Conservation (phyloP, 305 asterid genomes). For the Solanum hybrid region DNA sequence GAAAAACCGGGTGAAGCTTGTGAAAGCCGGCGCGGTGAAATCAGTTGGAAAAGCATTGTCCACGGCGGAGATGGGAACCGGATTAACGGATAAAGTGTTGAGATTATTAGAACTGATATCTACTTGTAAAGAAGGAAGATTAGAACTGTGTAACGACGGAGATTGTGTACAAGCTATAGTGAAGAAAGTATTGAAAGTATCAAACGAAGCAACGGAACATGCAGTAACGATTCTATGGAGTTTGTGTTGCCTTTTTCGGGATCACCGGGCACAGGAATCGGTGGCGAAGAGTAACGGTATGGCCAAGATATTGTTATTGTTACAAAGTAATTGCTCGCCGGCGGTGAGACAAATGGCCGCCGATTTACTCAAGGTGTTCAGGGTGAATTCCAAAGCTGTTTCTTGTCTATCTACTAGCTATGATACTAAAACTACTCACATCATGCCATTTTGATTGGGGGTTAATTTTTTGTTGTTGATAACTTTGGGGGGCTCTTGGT, state of each 20-base stretch:
- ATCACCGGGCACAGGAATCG: conserved; percentile 43
- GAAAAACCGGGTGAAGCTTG: conserved; percentile 30
- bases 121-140: conserved; percentile 57
- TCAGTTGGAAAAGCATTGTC: conserved; percentile 33
- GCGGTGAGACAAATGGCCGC: conserved; percentile 64
- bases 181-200: conserved; percentile 56
- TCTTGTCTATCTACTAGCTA: conserved; percentile 44
- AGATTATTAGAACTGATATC: conserved; percentile 43
- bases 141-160: conserved; percentile 33
- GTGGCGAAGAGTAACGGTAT: conserved; percentile 48
- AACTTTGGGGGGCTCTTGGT: not conserved
- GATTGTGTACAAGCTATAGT: conserved; percentile 37
- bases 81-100: conserved; percentile 36
- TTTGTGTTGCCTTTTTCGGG: conserved; percentile 55
- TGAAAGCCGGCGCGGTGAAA: conserved; percentile 40
- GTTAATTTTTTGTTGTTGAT: not conserved
- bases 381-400: conserved; percentile 30
- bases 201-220: conserved; percentile 55
- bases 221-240: conserved; percentile 73
- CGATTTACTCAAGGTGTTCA: conserved; percentile 55
- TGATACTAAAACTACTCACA: conserved; percentile 67
- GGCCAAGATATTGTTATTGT: conserved; percentile 54
- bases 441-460: conserved; percentile 64
- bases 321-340: conserved; percentile 68
- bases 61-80: conserved; percentile 29